phyloP scores from a whole-genome alignment of 768 basidiomycete genomes.

The Russula sp. region DNA sequence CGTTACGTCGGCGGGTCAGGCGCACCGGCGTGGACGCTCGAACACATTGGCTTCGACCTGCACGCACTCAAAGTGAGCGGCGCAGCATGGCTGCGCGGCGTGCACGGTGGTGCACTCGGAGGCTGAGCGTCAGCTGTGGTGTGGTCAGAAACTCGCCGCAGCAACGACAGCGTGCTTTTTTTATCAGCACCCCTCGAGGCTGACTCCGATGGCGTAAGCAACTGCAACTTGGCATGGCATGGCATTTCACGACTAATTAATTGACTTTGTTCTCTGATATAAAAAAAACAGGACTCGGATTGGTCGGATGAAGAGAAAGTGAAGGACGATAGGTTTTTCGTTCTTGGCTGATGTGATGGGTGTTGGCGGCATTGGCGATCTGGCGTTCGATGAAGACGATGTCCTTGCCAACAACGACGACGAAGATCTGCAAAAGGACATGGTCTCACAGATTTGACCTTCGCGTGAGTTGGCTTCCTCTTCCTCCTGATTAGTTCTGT shows the following conservation, averaged over 20 bases:
- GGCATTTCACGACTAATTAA: no score
- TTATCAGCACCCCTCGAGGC: slow-evolving; percentile 40
- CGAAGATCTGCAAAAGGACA: slow-evolving; percentile 83
- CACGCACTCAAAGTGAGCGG: slow-evolving; percentile 70
- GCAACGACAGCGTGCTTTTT: slow-evolving; percentile 79
- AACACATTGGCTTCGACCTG: slow-evolving; percentile 79
- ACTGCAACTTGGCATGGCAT: no score
- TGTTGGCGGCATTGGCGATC: slow-evolving; percentile 41
- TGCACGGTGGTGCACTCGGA: slow-evolving; percentile 69
- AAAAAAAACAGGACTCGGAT: slow-evolving; percentile 52
- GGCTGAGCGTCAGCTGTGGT: slow-evolving; percentile 75
- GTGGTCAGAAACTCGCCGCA: slow-evolving; percentile 87
- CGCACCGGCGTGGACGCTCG: slow-evolving; percentile 93
- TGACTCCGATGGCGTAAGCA: slow-evolving; percentile 55
- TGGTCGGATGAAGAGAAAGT: slow-evolving; percentile 86
- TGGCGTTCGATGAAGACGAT: slow-evolving; percentile 63
- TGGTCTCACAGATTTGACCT: slow-evolving; percentile 82
- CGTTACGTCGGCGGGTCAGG: slow-evolving; percentile 92
- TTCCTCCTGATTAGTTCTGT: neutral
- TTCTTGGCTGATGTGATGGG: slow-evolving; percentile 44
- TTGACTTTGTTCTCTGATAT: no score
- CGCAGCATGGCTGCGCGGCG: slow-evolving; percentile 82
- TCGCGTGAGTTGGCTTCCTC: slow-evolving; percentile 33
- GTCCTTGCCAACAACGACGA: slow-evolving; percentile 69
- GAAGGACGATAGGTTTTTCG: slow-evolving; percentile 55